A percentile compares a stretch with the other conserved stretches of the same genome.
phyloP scores from a whole-genome alignment of 768 basidiomycete species.

The Terana coerulea region DNA sequence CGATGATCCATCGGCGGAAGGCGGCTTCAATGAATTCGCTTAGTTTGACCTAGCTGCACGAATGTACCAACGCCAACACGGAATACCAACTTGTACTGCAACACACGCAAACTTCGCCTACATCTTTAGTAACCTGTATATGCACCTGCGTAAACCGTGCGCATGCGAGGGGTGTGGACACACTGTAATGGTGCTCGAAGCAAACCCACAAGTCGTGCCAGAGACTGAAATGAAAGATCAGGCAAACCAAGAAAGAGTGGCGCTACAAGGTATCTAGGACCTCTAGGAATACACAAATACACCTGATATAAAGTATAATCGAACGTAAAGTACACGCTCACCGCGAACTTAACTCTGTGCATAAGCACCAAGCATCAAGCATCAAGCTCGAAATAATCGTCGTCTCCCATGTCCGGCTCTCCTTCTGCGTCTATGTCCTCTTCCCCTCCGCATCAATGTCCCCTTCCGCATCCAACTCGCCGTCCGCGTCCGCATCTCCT shows the following conservation, averaged over 20 bases:
- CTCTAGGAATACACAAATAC: constrained; percentile 10
- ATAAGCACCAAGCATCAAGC: neutral
- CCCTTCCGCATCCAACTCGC: constrained; percentile 34
- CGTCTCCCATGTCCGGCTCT: constrained; percentile 24
- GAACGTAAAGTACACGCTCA: constrained; percentile 8
- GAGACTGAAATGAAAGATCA: too few species aligned
- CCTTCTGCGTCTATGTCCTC: constrained; percentile 30
- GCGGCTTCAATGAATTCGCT: too few species aligned
- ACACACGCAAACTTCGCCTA: too few species aligned
- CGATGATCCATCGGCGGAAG: neutral
- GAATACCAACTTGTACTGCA: too few species aligned
- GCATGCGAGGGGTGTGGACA: too few species aligned
- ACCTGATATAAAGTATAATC: neutral
- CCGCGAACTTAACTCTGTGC: neutral
- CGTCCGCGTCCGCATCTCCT: constrained; percentile 21
- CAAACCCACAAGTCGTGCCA: too few species aligned
- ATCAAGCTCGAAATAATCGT: constrained; percentile 18
- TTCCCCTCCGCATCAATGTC: constrained; percentile 37
- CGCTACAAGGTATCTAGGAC: constrained; percentile 5
- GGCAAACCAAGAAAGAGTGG: constrained; percentile 8
- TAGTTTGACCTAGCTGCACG: too few species aligned
- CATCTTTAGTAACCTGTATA: too few species aligned
- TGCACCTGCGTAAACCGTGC: too few species aligned
- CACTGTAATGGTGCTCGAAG: too few species aligned
- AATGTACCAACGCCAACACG: too few species aligned